These are phyloP conservation scores for Neophaeococcomyces aloes DNA, from an alignment of 2,329 filamentous ascomycete genomes.

Conservation along the genomic window DNA sequence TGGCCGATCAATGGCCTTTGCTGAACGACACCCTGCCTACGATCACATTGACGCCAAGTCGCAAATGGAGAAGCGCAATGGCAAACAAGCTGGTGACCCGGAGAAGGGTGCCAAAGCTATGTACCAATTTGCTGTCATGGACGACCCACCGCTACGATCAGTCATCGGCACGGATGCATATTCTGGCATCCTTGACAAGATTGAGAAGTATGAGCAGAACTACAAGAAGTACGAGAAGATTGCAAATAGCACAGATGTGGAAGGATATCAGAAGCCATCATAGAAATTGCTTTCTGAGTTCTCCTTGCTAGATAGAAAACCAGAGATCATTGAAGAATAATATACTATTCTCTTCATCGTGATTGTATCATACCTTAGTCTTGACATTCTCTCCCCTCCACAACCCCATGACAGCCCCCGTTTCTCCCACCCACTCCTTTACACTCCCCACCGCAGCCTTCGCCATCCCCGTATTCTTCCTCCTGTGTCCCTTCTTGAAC, in stretches of 20 bases:
- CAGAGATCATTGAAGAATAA: no score
- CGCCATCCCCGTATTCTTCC: conserved; percentile 49
- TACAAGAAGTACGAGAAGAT: conserved; percentile 17
- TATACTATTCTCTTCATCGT: no score
- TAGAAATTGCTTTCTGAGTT: neutral
- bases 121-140: conserved; percentile 24
- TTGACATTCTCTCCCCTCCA: conserved; percentile 50
- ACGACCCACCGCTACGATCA: conserved; percentile 15
- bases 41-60: conserved; percentile 20
- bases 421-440: conserved; percentile 51
- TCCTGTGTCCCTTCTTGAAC: conserved; percentile 28
- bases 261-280: conserved; percentile 10
- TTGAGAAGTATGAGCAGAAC: conserved; percentile 19
- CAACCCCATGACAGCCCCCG: conserved; percentile 51
- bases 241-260: conserved; percentile 19
- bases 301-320: neutral
- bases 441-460: conserved; percentile 52
- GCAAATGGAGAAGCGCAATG: conserved; percentile 20
- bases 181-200: conserved; percentile 18
- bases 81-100: conserved; percentile 24
- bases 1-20: conserved; percentile 19
- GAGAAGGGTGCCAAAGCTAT: conserved; percentile 25
- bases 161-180: conserved; percentile 20
- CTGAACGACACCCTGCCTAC: conserved; percentile 20
- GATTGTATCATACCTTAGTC: conserved; percentile 24